Conservation (phyloP, 306 rosid genomes). For the Sophora flavescens region DNA sequence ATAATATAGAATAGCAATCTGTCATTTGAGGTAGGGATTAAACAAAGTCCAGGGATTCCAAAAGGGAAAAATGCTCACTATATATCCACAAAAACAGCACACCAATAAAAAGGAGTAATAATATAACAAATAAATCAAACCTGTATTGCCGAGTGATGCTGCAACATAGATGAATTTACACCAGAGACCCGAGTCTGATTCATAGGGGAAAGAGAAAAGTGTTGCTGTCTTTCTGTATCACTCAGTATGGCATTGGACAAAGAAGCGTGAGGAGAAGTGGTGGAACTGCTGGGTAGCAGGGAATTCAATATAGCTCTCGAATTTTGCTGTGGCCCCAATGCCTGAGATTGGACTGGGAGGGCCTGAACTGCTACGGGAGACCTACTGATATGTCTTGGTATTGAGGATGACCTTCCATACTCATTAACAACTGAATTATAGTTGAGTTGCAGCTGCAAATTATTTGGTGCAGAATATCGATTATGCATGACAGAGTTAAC, state of each 20-base stretch:
- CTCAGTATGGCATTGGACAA: slow-evolving; percentile 52
- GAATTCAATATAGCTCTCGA: slow-evolving; percentile 56
- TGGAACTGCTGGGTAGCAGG: slow-evolving; percentile 48
- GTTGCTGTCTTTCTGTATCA: slow-evolving; percentile 72
- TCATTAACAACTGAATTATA: slow-evolving; percentile 50
- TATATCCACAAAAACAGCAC: slow-evolving; percentile 29
- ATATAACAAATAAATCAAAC: slow-evolving; percentile 47
- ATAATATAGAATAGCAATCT: not conserved
- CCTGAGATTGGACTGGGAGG: slow-evolving; percentile 72
- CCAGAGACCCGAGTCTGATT: slow-evolving; percentile 59
- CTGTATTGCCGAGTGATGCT: slow-evolving; percentile 59
- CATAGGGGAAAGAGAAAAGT: slow-evolving; percentile 57
- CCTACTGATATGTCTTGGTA: slow-evolving; percentile 54
- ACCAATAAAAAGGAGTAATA: slow-evolving; percentile 20
- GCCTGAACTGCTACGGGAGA: slow-evolving; percentile 81
- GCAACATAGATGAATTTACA: slow-evolving; percentile 53
- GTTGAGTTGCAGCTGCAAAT: slow-evolving; percentile 53
- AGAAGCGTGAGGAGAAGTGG: slow-evolving; percentile 58
- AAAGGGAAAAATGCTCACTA: not conserved
- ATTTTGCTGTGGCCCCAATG: slow-evolving; percentile 56
- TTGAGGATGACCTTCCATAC: slow-evolving; percentile 59
- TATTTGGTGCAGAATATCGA: slow-evolving; percentile 52
- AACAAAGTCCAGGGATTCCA: not conserved
- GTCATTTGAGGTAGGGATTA: slow-evolving; percentile 20
- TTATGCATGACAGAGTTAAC: slow-evolving; percentile 51